A percentile compares a stretch with the other conserved stretches of the same genome.
phyloP scores from a whole-genome alignment of 2,329 filamentous ascomycete species.

The Emergomyces orientalis region DNA sequence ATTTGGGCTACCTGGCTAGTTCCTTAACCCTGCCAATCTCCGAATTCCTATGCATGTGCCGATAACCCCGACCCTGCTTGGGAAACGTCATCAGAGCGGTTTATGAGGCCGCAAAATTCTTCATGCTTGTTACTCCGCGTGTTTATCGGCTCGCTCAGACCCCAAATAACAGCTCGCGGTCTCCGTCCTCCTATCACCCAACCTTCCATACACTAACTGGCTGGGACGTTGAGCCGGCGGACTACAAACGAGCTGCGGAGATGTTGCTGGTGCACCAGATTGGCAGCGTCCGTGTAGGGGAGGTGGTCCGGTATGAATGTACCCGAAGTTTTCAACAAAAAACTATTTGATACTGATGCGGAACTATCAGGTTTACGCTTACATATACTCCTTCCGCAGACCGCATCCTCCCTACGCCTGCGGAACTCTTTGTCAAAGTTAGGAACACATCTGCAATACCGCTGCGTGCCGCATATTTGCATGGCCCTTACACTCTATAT shows the following conservation, averaged over 20 bases:
- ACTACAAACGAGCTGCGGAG: slow-evolving; percentile 20
- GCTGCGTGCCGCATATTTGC: slow-evolving; percentile 86
- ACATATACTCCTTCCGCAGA: slow-evolving; percentile 86
- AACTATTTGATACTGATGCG: neutral
- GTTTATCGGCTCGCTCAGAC: slow-evolving; percentile 35
- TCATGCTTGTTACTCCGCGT: slow-evolving; percentile 38
- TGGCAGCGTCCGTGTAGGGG: slow-evolving; percentile 86
- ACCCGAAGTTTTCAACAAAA: neutral
- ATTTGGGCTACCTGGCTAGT: neutral
- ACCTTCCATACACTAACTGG: slow-evolving; percentile 28
- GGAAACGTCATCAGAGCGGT: slow-evolving; percentile 14
- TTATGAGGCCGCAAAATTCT: slow-evolving; percentile 13
- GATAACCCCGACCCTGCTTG: neutral
- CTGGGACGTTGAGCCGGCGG: slow-evolving; percentile 24
- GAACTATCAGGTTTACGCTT: slow-evolving; percentile 54
- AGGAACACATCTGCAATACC: slow-evolving; percentile 88
- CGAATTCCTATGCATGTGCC: slow-evolving; percentile 3
- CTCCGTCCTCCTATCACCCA: slow-evolving; percentile 18
- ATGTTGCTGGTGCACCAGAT: slow-evolving; percentile 91
- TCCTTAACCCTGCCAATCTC: neutral
- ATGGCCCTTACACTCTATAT: slow-evolving; percentile 87
- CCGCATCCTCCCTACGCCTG: slow-evolving; percentile 77
- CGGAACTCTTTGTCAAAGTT: slow-evolving; percentile 72
- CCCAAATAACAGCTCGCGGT: slow-evolving; percentile 22
- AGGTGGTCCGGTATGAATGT: slow-evolving; percentile 66